Evolutionary conservation across 768 basidiomycete species (phyloP).

Genomic region (Calocera cornea): DNA sequence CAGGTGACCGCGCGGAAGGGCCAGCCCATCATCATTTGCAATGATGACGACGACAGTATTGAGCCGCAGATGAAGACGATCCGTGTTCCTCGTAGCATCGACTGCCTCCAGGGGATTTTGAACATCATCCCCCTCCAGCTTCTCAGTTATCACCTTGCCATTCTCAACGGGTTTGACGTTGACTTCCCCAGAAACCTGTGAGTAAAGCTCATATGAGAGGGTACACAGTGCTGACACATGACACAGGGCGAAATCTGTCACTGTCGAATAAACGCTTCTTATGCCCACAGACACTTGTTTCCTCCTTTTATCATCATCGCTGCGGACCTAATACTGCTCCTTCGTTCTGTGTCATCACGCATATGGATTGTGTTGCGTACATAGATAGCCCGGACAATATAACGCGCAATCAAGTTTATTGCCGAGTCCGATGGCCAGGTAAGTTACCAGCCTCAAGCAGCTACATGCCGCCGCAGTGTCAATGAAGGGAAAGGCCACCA

Average conservation of each 20-base stretch:
- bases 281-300: background rate
- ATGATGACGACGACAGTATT: constrained; percentile 66
- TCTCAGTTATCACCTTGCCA: constrained; percentile 88
- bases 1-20: constrained; percentile 98
- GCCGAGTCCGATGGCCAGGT: background rate
- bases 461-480: too few species aligned
- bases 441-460: too few species aligned
- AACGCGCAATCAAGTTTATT: background rate
- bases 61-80: constrained; percentile 69
- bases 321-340: background rate
- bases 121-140: constrained; percentile 96
- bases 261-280: constrained; percentile 40
- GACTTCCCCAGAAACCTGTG: constrained; percentile 96
- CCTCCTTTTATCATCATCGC: background rate
- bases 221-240: constrained; percentile 7
- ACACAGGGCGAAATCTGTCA: constrained; percentile 61
- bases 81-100: constrained; percentile 87
- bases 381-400: background rate
- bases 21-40: constrained; percentile 87
- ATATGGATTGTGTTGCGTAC: background rate
- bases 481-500: too few species aligned
- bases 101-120: constrained; percentile 86
- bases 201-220: constrained; percentile 24
- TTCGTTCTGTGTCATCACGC: background rate
- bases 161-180: constrained; percentile 92